Evolutionary conservation across 805 yeast species (phyloP).

Genomic region (Metschnikowia santaceciliae): DNA sequence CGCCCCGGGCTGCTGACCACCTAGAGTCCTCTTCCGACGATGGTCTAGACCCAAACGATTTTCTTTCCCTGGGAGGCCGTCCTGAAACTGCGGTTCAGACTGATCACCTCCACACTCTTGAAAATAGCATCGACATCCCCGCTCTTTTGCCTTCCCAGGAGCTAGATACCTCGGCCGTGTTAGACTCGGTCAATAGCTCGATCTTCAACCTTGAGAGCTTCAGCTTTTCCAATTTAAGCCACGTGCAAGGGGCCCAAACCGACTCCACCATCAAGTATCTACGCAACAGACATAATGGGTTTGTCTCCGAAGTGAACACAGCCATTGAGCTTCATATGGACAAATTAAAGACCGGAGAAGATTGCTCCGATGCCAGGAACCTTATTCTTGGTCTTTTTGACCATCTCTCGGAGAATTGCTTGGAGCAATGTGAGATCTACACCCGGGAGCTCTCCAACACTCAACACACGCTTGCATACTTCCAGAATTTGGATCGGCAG

Average conservation of each 20-base stretch:
- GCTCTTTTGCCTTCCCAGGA: background rate
- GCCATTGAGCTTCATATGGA: slow-evolving; percentile 7
- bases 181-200: background rate
- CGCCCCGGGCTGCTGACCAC: background rate
- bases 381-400: slow-evolving; percentile 3
- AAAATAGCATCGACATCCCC: background rate
- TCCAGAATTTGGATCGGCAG: slow-evolving; percentile 40
- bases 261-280: slow-evolving; percentile 3
- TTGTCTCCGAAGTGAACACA: slow-evolving; percentile 4
- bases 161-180: background rate
- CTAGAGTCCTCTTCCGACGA: slow-evolving; percentile 17
- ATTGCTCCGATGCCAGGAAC: slow-evolving; percentile 7
- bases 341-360: slow-evolving; percentile 9
- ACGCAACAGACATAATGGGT: slow-evolving; percentile 5
- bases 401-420: slow-evolving; percentile 39
- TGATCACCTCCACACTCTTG: background rate
- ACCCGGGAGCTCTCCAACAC: slow-evolving; percentile 31
- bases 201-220: background rate
- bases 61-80: slow-evolving; percentile 11
- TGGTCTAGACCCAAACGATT: slow-evolving; percentile 20
- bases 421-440: slow-evolving; percentile 46
- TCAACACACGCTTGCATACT: slow-evolving; percentile 22
- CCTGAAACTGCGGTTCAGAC: background rate
- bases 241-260: background rate
- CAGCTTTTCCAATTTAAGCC: background rate